Conservation (phyloP, 495 filamentous ascomycete genomes). For the Hypoxylon rickii region DNA sequence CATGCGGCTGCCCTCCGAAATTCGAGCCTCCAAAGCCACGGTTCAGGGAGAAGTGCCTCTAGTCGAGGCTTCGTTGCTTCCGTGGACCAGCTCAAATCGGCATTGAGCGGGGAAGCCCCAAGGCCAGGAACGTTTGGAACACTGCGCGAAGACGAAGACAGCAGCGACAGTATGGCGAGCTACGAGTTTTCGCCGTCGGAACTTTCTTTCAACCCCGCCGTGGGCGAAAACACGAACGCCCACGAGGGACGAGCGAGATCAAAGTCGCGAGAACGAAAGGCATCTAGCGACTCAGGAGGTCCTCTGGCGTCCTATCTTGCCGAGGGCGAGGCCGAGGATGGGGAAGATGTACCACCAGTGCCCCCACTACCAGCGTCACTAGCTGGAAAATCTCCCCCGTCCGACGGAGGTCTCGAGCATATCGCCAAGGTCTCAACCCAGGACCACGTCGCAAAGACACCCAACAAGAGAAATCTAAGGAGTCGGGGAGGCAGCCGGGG, state of each 20-base stretch:
- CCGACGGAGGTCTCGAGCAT: conserved; percentile 21
- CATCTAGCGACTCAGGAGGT: conserved; percentile 41
- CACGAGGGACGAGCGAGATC: conserved; percentile 34
- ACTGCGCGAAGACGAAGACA: conserved; percentile 47
- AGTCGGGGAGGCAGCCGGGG: too few relatives aligned
- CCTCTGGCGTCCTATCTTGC: conserved; percentile 55
- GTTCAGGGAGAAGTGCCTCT: conserved; percentile 59
- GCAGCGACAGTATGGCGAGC: conserved; percentile 63
- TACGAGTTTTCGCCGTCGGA: conserved; percentile 59
- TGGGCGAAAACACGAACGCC: conserved; percentile 25
- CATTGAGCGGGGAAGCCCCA: conserved; percentile 60
- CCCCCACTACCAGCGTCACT: conserved; percentile 44
- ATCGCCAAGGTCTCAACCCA: conserved; percentile 30
- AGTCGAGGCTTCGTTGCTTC: conserved; percentile 71
- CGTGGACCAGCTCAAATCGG: conserved; percentile 78
- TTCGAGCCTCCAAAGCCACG: conserved; percentile 49
- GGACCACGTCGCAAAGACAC: conserved; percentile 39
- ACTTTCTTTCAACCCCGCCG: conserved; percentile 52
- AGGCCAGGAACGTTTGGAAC: conserved; percentile 46
- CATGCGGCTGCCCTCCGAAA: conserved; percentile 43
- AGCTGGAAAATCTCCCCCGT: conserved; percentile 26
- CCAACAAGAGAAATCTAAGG: conserved; percentile 44
- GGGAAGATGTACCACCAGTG: conserved; percentile 47
- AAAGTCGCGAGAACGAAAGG: conserved; percentile 43
- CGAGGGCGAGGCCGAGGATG: conserved; percentile 30